phyloP scores from a whole-genome alignment of 106 monocot genomes.

The Dendrobium nobile region DNA sequence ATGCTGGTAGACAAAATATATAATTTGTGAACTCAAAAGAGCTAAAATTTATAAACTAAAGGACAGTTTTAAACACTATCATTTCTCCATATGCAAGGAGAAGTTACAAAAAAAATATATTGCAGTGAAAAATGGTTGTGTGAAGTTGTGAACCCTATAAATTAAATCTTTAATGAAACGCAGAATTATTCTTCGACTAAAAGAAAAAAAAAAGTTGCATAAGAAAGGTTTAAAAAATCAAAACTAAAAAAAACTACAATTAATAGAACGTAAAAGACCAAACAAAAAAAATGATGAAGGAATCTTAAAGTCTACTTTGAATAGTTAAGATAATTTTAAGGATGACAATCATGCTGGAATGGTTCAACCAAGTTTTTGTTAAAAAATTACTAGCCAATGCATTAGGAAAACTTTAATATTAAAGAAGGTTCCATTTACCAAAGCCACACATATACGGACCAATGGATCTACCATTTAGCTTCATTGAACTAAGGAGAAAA shows the following conservation, averaged over 20 bases:
- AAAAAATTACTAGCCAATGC: too few species aligned
- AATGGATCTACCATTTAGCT: too few species aligned
- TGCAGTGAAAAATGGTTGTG: background rate
- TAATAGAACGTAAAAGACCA: background rate
- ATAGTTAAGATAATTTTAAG: background rate
- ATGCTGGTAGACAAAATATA: constrained; percentile 50
- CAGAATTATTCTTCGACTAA: background rate
- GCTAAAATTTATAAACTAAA: background rate
- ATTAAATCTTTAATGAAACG: background rate
- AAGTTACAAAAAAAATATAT: background rate
- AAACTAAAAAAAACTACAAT: background rate
- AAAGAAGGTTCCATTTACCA: too few species aligned
- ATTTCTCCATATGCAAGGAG: background rate
- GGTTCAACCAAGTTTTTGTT: too few species aligned
- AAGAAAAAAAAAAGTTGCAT: background rate
- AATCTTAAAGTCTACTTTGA: background rate
- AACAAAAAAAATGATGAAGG: background rate
- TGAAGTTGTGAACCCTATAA: background rate
- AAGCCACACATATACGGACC: too few species aligned
- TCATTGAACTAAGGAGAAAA: too few species aligned
- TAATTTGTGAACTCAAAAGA: background rate
- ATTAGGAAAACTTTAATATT: too few species aligned
- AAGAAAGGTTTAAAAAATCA: background rate
- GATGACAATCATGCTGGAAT: background rate
- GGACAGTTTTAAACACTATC: background rate